Evolutionary conservation across 2,329 filamentous ascomycete species (phyloP).

Genomic region (Acephala macrosclerotiorum): DNA sequence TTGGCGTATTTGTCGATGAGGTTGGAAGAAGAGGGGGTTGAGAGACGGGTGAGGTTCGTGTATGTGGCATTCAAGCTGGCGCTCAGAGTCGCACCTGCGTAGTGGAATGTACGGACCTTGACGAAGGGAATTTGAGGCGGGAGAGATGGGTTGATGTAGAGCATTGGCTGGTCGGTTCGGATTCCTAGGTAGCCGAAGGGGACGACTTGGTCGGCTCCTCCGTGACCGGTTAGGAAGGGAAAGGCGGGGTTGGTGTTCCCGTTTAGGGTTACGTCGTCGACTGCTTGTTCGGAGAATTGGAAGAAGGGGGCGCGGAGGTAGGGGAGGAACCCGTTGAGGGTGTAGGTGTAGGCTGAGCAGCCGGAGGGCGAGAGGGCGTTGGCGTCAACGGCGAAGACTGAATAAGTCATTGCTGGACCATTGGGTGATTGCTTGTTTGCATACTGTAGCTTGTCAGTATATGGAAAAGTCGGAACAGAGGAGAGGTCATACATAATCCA

Average conservation of each 20-base stretch:
- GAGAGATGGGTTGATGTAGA: constrained; percentile 70
- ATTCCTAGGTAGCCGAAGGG: constrained; percentile 74
- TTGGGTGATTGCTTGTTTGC: constrained; percentile 72
- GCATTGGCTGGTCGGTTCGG: constrained; percentile 62
- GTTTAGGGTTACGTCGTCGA: constrained; percentile 65
- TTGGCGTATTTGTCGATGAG: constrained; percentile 63
- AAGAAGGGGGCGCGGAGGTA: constrained; percentile 73
- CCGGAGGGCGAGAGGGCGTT: constrained; percentile 71
- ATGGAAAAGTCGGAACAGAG: not conserved
- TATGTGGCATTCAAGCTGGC: constrained; percentile 69
- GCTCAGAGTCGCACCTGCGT: constrained; percentile 68
- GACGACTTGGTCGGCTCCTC: constrained; percentile 71
- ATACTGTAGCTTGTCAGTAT: constrained; percentile 52
- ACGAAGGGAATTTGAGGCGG: constrained; percentile 65
- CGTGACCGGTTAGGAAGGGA: constrained; percentile 75
- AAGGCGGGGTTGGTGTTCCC: constrained; percentile 50
- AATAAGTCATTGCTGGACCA: constrained; percentile 78
- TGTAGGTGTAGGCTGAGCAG: constrained; percentile 73
- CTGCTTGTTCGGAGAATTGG: constrained; percentile 73
- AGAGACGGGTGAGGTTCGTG: constrained; percentile 64
- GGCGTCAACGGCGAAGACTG: constrained; percentile 72
- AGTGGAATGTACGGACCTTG: constrained; percentile 70
- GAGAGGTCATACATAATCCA: constrained; percentile 62
- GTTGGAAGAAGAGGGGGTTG: constrained; percentile 49
- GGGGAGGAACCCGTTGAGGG: constrained; percentile 67